These are phyloP conservation scores for Fusarium longipes DNA, from an alignment of 2,329 filamentous ascomycete species.

Conservation along the genomic window DNA sequence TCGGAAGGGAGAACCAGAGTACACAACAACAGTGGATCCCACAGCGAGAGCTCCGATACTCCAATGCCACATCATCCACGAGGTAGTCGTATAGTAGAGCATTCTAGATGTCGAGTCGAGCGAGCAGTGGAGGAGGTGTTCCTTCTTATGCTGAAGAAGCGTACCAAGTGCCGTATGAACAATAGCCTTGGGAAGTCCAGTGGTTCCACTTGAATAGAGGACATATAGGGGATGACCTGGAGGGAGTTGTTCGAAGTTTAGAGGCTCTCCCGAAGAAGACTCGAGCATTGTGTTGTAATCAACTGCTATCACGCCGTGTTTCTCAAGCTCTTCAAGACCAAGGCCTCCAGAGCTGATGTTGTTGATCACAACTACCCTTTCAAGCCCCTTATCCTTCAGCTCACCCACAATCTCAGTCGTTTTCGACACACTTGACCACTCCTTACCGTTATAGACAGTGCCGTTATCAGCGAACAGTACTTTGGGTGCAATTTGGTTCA, in stretches of 20 bases:
- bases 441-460: conserved; percentile 89
- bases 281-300: conserved; percentile 61
- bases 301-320: conserved; percentile 55
- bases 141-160: conserved; percentile 96
- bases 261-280: conserved; percentile 56
- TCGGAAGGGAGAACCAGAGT: conserved; percentile 91
- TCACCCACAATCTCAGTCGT: conserved; percentile 78
- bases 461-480: conserved; percentile 90
- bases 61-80: conserved; percentile 99
- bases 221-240: conserved; percentile 94
- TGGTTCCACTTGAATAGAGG: conserved; percentile 92
- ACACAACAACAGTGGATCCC: conserved; percentile 86
- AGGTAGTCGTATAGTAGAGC: conserved; percentile 94
- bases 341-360: conserved; percentile 63
- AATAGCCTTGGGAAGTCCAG: conserved; percentile 88
- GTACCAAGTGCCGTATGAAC: conserved; percentile 92
- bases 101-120: conserved; percentile 78
- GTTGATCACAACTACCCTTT: conserved; percentile 79
- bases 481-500: conserved; percentile 85
- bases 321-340: conserved; percentile 56
- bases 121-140: conserved; percentile 88
- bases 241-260: conserved; percentile 79
- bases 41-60: conserved; percentile 85
- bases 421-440: conserved; percentile 83
- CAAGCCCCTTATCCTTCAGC: conserved; percentile 69